Evolutionary conservation across 2,329 filamentous ascomycete genomes (phyloP).

Genomic region (Ceratocystis cacaofunesta): DNA sequence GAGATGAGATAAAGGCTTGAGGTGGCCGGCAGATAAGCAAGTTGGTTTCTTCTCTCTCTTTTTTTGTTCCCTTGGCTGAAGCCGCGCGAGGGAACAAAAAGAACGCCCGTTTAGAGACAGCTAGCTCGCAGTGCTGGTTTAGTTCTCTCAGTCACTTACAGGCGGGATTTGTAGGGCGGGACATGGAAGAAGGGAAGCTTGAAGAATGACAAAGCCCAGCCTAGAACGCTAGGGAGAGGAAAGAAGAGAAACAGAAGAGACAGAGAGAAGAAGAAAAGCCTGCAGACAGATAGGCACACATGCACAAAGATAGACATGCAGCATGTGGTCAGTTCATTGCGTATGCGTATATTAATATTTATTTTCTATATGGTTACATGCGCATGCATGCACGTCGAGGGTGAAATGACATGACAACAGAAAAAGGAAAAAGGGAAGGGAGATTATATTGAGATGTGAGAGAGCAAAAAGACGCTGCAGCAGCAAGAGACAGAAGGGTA

Average conservation of each 20-base stretch:
- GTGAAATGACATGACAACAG: neutral
- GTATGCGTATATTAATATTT: constrained; percentile 2
- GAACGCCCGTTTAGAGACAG: neutral
- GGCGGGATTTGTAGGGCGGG: neutral
- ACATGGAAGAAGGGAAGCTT: neutral
- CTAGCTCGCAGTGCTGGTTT: neutral
- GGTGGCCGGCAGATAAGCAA: too few relatives aligned
- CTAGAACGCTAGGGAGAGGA: neutral
- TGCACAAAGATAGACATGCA: neutral
- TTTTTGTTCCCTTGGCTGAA: neutral
- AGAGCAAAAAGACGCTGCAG: neutral
- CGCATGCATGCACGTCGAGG: neutral
- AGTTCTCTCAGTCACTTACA: neutral
- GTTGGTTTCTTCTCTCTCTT: neutral
- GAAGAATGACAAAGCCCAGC: neutral
- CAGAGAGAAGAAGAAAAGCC: neutral
- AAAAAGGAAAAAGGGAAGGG: neutral
- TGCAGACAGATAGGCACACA: neutral
- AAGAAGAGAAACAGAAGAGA: neutral
- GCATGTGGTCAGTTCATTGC: neutral
- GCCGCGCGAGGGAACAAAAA: neutral
- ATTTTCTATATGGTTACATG: neutral
- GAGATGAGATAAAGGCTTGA: too few relatives aligned
- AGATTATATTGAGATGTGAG: neutral
- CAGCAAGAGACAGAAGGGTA: neutral